Base-by-base conservation (phyloP, 2,329 filamentous ascomycete species). In the Epichloe sylvatica region DNA sequence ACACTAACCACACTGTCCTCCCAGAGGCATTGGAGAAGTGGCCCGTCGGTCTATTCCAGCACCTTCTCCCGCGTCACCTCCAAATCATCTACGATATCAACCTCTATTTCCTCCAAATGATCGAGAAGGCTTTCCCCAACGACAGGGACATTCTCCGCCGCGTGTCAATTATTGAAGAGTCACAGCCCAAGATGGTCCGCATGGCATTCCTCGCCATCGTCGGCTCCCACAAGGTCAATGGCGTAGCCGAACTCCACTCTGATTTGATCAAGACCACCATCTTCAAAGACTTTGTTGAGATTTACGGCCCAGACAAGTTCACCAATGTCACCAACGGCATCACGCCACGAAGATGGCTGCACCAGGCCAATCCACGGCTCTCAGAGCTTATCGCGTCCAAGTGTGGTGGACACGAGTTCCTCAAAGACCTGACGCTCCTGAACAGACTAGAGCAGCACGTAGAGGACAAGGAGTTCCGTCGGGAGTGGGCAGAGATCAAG, bases 81-180 rank as follows among this genome's bases (percentile, higher is more conserved):
- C 87, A 96, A 65, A 95, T 97, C 62, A 97, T 97, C 61, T 97
- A 94, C 67, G 92, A 98, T 60, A 94, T 98, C 74, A 98, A 98
- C 70, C 70, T 97, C 43, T 84, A 81, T 66, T 98, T 98, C 78
- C 70, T 98, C 44, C 91, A 97, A 63, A 75, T 69, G 19, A 91
- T 98, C 15, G 92, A 98, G 73, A 86, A 86, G 60, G 80, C 77
- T 52, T 96, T 95, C 70, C 92, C 92, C 42, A 81, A 87, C 49
- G 88, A 97, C 57, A 81, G 88, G 51, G 91, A 96, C 2, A 75
- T 98, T 56, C 79, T 98, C 35, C 65, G 74, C 13, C 78, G 87
- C 37, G 89, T 97, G n/a, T 97, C 91, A 5, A 94, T 98, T 61
- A 95, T 98, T 52, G 92, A 98, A 67, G 92, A 98, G 67, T 89